Conservation (phyloP, 495 filamentous ascomycete genomes). For the Aspergillus ostianus region DNA sequence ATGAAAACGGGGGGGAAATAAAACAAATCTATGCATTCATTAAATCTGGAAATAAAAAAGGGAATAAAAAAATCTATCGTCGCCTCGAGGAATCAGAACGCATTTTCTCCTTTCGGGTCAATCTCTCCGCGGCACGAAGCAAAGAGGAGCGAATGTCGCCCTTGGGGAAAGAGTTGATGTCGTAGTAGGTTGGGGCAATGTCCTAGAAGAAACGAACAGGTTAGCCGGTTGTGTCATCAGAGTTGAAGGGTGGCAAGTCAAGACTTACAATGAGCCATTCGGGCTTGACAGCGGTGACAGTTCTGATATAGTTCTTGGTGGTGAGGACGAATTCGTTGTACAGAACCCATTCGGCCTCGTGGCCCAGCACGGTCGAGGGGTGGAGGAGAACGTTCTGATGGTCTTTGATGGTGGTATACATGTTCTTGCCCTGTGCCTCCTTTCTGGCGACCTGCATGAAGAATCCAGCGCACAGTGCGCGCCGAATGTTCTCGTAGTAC, state of each 20-base stretch:
- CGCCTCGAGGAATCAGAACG: conserved; percentile 37
- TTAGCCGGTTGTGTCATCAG: conserved; percentile 21
- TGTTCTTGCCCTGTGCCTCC: conserved; percentile 68
- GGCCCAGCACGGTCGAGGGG: conserved; percentile 79
- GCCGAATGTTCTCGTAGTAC: conserved; percentile 96
- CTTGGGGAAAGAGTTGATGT: conserved; percentile 78
- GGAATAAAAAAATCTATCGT: conserved; percentile 20
- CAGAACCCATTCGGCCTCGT: conserved; percentile 92
- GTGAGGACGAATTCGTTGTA: conserved; percentile 99
- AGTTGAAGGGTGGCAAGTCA: not conserved
- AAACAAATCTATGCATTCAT: not conserved
- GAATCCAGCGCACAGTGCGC: conserved; percentile 91
- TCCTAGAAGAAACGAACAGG: conserved; percentile 49
- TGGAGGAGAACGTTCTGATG: conserved; percentile 89
- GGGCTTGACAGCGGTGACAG: conserved; percentile 58
- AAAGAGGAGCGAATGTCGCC: conserved; percentile 81
- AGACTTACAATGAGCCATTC: conserved; percentile 80
- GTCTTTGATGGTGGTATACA: conserved; percentile 92
- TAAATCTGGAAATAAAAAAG: not conserved
- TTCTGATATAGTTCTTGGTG: conserved; percentile 84
- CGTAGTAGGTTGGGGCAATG: conserved; percentile 90
- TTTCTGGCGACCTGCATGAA: conserved; percentile 99
- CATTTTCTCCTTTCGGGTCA: conserved; percentile 69
- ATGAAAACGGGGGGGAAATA: not conserved
- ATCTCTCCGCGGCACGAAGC: conserved; percentile 69